Base-by-base conservation (phyloP, 83 land plant species). In the Diphasiastrum complanatum region DNA sequence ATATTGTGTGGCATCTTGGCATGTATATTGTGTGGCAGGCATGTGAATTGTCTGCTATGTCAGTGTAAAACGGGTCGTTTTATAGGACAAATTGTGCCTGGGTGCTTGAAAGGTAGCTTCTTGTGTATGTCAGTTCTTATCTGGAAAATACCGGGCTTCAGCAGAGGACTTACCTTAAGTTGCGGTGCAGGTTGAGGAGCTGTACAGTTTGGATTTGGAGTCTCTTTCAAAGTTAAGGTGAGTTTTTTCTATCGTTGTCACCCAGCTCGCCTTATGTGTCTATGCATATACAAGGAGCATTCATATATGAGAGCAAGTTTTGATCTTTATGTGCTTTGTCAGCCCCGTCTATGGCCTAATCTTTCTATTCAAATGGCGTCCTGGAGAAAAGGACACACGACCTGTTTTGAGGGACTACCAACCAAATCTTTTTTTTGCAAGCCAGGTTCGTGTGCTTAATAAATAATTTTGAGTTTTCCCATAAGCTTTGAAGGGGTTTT, bases 311-410 rank as follows among this genome's bases (percentile, higher is more conserved):
- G 28, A 30, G 18, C 19, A 22, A 45, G 14, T 10, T 19, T 60
- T 18, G 5, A 30, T 49, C 58, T 5, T 30, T 51, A 32, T 8
- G 26, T 43, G 34, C 30, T 14, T 60, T 55, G 35, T 4, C 79
- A 93, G 96, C 69, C 99, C 99, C 8, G 77, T 93, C 1, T 89
- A 89, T 80, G 99, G 99, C 19, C 63, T 89, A 60, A 72, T 93
- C 29, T 89, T 89, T 70, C 88, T 93, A 40, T 93, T 93, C 82
- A 93, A 93, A 68, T 93, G 99, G 99, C 77, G 86, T 37, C 77
- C 89, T 6, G 93, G 86, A 60, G 96, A 89, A 57, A 83, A 80
- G 37, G 92, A 89, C 68, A 78, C 76, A 24, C 85, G 92, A 14
- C 71, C 70, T 68, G 81, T 80, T 5, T 60, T 83, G 35, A 85